Evolutionary conservation across 106 monocot genomes (phyloP), one percentile per base, ranked within the genome.

Genomic region (Dioscorea dumetorum): DNA sequence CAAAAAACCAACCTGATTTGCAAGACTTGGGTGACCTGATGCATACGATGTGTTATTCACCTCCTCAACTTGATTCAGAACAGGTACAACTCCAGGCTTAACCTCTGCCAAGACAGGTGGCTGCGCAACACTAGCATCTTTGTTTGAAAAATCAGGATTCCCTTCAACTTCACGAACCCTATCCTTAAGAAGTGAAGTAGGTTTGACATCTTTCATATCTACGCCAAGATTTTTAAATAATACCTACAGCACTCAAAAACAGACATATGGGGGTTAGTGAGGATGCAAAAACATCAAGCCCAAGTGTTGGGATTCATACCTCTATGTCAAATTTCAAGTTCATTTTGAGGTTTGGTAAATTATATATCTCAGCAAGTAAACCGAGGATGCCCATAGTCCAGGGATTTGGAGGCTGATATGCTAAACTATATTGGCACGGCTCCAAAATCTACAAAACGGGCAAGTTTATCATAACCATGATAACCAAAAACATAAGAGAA

Each of bases 321-420:
- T 99, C 97, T 68, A 99, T 99, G 59, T 99, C 99, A 83, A 99
- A 99, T 81, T 85, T 99, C 65, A 99, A 66, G 79, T 99, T 99
- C 89, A 92, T 93, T 80, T 99, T 99, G 66, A 99, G 99, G 64
- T 87, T 87, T 57, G 99, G 99, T 23, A 87, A 80, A 83, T 90
- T 87, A 77, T 90, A 99, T 22, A 99, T 99, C 71, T 99, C 99
- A 73, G 67, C 35, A 50, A 99, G 92, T 70, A 99, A 81, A 69
- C 84, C 76, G 77, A 99, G 90, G 60, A 99, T 99, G 61, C 84
- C 99, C 99, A 93, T 99, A 35, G 99, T 99, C 99, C 99, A 99
- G 0, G 99, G 99, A 83, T 99, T 99, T 62, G 99, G 99, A 70
- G 99, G 99, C 52, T 82, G 87, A 81, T 99, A 99, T 35, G 99